Conservation (phyloP, 75 land plant genomes). For the Gnetum montanum region DNA sequence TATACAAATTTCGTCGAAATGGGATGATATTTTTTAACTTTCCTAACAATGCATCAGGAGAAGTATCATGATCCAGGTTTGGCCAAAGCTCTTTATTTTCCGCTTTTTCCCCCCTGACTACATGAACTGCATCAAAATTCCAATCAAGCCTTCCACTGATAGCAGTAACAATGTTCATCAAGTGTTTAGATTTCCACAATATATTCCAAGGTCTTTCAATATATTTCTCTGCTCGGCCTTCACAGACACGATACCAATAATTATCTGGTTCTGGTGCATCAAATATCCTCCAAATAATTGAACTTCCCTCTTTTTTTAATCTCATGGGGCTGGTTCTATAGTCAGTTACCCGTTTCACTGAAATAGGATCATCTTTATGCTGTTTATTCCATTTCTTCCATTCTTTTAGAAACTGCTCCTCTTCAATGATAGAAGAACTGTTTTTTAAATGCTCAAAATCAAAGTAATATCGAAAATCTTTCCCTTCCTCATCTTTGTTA, state of each 20-base stretch:
- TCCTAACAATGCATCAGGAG: slow-evolving; percentile 48
- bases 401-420: slow-evolving; percentile 44
- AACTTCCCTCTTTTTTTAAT: slow-evolving; percentile 59
- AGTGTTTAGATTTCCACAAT: slow-evolving; percentile 81
- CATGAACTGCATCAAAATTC: slow-evolving; percentile 89
- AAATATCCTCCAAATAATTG: slow-evolving; percentile 70
- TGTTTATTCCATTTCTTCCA: slow-evolving; percentile 50
- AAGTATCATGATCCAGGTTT: slow-evolving; percentile 71
- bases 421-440: slow-evolving; percentile 57
- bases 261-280: slow-evolving; percentile 68
- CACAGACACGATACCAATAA: slow-evolving; percentile 93
- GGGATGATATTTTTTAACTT: slow-evolving; percentile 41
- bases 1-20: slow-evolving; percentile 54
- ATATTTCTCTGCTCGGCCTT: slow-evolving; percentile 65
- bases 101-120: slow-evolving; percentile 78
- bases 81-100: slow-evolving; percentile 76
- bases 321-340: slow-evolving; percentile 61
- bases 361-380: slow-evolving; percentile 20
- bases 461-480: slow-evolving; percentile 82
- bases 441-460: slow-evolving; percentile 87
- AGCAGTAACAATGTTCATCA: slow-evolving; percentile 79
- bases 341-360: slow-evolving; percentile 31
- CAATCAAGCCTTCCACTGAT: slow-evolving; percentile 82
- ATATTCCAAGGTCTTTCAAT: slow-evolving; percentile 80
- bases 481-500: slow-evolving; percentile 64